Base-by-base conservation (phyloP, 805 yeast species). In the Yamadazyma insecticola region DNA sequence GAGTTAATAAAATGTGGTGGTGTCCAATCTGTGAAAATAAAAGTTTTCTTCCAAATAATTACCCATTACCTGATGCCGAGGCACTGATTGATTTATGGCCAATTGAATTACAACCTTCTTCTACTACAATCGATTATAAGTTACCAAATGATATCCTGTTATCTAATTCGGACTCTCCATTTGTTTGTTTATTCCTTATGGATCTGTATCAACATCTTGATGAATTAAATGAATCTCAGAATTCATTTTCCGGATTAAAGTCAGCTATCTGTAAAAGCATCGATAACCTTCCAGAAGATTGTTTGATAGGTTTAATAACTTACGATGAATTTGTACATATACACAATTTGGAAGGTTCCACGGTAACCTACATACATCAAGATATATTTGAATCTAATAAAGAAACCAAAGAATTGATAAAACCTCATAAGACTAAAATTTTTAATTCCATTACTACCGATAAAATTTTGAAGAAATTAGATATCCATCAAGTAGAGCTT, bases 11-110 rank as follows among this genome's bases (percentile, higher is more conserved):
- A 14, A 49, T 48, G 51, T 63, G 70, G 69, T 51, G 57, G 59
- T 63, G 70, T 34, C 66, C 64, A 0, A 47, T 57, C 23, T 63
- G 70, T 35, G 45, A 41, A 10, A 44, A 48, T 22, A 42, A 43
- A 19, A 43, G 46, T 2, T 34, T 23, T 15, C 30, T 61, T 4
- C 59, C 65, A 2, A 27, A 33, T 2, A 40, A 35, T 5, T 51
- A 41, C 13, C 23, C 15, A 3, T 24, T 51, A 12, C 54, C 53
- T 4, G 20, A 33, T 3, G 10, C 38, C 6, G 24, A 35, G 6
- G 24, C 37, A 5, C 3, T 23, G 3, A 32, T 22, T 2, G 37
- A 42, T 4, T 51, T 50, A 7, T 53, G 58, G 46, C 63, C 62
- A 0, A 33, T 50, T 5, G 56, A 55, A 18, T 41, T 55, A 13